Base-by-base conservation (phyloP, 1,139 yeast genomes). In the Blastobotrys elegans region DNA sequence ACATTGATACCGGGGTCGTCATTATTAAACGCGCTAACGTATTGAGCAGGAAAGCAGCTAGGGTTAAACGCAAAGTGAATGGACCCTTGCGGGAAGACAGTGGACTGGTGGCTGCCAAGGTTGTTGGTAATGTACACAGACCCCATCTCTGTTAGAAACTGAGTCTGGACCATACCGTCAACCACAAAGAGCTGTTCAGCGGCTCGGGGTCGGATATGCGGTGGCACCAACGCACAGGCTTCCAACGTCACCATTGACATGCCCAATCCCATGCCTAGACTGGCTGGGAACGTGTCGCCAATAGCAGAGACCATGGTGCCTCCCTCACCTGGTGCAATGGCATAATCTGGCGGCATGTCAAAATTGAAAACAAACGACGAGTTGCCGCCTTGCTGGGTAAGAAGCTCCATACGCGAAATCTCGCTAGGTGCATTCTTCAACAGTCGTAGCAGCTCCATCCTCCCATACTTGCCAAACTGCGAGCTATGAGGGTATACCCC, bases 151-250 rank as follows among this genome's bases (percentile, higher is more conserved):
- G 51, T 39, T 35, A 56, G 22, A 39, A 56, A 57, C 43, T 56
- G 56, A 2, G 59, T 55, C 27, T 48, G 40, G 20, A 58, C 21
- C 4, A 36, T 20, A 1, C 62, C 62, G 29, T 50, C 46, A 6
- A 50, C 47, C 14, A 58, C 60, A 18, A 57, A 21, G n/a, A 58
- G 34, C 18, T 39, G 45, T 46, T 58, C 61, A 30, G 49, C 46
- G 4, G 61, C 61, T 36, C 60, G 47, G n/a, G 59, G 46, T 22
- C 55, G 55, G 11, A 49, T 38, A 44, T 56, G 59, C 24, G 62
- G 61, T 3, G 51, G 54, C 16, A 56, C 54, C 18, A 58, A 20
- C 7, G 56, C 57, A 42, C 62, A 58, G 1, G 61, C 57, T 2
- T 49, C 56, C 20, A 58, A 46, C 16, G 47, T 47, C 38, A 51